Evolutionary conservation across 768 basidiomycete genomes (phyloP).

Genomic region (Pisolithus marmoratus): DNA sequence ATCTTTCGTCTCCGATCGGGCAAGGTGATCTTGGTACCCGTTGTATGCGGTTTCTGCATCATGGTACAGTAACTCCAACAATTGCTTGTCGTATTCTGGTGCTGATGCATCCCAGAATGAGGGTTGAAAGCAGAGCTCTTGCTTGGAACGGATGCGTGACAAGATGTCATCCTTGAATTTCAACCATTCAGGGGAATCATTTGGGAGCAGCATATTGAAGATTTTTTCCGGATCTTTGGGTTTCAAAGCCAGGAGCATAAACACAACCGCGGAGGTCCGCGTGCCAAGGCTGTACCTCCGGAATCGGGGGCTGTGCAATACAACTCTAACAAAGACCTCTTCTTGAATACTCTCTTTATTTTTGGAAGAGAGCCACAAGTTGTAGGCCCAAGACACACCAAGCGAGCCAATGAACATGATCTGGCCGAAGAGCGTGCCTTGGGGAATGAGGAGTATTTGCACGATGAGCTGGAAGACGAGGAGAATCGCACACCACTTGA

Average conservation of each 20-base stretch:
- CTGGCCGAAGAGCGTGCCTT: constrained; percentile 29
- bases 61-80: not conserved
- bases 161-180: not conserved
- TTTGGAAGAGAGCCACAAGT: constrained; percentile 24
- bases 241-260: constrained; percentile 1
- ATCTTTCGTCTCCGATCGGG: not conserved
- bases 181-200: constrained; percentile 3
- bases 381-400: constrained; percentile 29
- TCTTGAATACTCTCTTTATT: constrained; percentile 20
- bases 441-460: constrained; percentile 30
- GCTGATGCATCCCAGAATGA: not conserved
- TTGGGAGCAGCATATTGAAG: constrained; percentile 4
- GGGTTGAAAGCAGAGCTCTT: not conserved
- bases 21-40: not conserved
- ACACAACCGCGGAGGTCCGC: constrained; percentile 4
- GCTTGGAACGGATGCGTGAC: not conserved
- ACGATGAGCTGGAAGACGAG: constrained; percentile 24
- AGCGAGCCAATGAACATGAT: constrained; percentile 30
- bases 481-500: constrained; percentile 22
- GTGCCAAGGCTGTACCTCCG: constrained; percentile 1
- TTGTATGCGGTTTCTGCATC: not conserved
- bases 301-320: not conserved
- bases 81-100: not conserved
- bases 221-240: not conserved
- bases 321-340: constrained; percentile 21